Evolutionary conservation across 225 moss, liverwort and hornwort genomes (phyloP).

Genomic region (Antitrichia curtipendula): DNA sequence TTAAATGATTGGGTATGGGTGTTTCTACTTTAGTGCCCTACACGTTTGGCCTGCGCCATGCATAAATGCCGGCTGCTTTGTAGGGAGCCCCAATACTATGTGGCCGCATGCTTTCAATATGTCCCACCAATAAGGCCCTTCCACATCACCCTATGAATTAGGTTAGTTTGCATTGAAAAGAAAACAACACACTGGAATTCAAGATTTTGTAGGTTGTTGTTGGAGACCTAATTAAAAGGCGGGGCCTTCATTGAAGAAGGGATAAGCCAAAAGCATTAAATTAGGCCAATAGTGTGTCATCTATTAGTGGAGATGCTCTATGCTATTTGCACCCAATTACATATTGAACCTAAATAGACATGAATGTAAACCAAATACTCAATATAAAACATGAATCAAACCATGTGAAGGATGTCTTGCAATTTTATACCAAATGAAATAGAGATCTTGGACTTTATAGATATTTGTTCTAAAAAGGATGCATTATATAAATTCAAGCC

Average conservation of each 20-base stretch:
- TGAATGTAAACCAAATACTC: background rate
- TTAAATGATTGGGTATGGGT: no score
- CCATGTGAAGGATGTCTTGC: background rate
- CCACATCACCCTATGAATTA: no score
- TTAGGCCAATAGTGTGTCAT: rapidly evolving
- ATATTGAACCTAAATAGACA: background rate
- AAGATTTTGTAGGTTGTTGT: no score
- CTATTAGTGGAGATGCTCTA: rapidly evolving
- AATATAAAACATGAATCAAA: background rate
- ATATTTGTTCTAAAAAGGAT: background rate
- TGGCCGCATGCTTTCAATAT: rapidly evolving
- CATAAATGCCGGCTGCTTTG: rapidly evolving
- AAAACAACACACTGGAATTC: no score
- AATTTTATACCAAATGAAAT: background rate
- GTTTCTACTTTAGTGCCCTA: no score
- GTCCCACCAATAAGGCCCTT: no score
- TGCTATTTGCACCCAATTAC: background rate
- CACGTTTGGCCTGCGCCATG: no score
- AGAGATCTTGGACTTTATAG: background rate
- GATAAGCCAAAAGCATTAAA: rapidly evolving
- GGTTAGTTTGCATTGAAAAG: no score
- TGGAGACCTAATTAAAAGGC: rapidly evolving
- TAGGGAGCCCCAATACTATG: no score
- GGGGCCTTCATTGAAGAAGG: rapidly evolving
- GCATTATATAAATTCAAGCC: background rate